phyloP scores from a whole-genome alignment of 106 monocot species.

The Agapanthus africanus region DNA sequence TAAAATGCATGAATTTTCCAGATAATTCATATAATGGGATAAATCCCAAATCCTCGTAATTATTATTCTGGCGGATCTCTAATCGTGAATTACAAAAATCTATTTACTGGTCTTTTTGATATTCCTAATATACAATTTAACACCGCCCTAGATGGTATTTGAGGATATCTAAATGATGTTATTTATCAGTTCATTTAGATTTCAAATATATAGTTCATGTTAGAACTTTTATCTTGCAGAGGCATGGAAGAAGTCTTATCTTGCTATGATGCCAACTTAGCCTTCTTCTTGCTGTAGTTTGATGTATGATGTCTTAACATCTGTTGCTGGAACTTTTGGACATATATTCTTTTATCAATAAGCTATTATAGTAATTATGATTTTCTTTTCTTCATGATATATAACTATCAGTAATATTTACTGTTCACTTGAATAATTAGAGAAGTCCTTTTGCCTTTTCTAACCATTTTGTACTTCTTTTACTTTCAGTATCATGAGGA shows the following conservation, averaged over 20 bases:
- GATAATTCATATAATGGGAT: background rate
- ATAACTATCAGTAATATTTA: too few relatives aligned
- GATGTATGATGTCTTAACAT: too few relatives aligned
- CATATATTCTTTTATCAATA: background rate
- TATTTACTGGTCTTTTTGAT: background rate
- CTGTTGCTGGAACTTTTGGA: background rate
- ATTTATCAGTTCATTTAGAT: background rate
- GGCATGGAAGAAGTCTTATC: background rate
- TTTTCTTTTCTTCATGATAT: background rate
- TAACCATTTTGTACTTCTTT: conserved; percentile 1
- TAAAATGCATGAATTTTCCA: too few relatives aligned
- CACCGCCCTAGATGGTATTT: background rate
- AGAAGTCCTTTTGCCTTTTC: too few relatives aligned
- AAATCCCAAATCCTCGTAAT: background rate
- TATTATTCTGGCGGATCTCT: background rate
- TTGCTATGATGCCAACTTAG: background rate
- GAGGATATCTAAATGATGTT: background rate
- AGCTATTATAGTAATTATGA: background rate
- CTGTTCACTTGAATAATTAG: too few relatives aligned
- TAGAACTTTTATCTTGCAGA: background rate
- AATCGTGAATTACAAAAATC: background rate
- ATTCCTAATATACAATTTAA: background rate
- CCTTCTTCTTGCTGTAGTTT: background rate
- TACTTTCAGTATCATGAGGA: conserved; percentile 66
- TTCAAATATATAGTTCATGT: background rate